Percentiles rank a stretch among this genome's conserved stretches.
phyloP scores from a whole-genome alignment of 129 eudicot genomes.

The Tagetes patula region DNA sequence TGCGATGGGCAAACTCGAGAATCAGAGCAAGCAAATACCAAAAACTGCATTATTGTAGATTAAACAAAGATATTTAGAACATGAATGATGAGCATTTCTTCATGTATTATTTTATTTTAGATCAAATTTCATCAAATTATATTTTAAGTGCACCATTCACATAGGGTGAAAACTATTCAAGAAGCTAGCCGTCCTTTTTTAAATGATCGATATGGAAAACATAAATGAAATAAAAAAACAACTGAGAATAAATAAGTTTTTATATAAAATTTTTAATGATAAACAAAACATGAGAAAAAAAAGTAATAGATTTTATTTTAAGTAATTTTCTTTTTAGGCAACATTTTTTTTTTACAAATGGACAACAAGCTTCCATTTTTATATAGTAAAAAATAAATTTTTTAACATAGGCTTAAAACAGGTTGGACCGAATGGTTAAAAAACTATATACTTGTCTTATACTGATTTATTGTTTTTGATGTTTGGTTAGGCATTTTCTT shows the following conservation, averaged over 20 bases:
- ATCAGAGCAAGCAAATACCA: slow-evolving; percentile 91
- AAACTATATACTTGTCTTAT: too few relatives aligned
- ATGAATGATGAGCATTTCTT: neutral
- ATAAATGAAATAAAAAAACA: neutral
- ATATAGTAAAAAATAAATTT: too few relatives aligned
- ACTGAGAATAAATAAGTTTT: neutral
- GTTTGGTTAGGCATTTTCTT: too few relatives aligned
- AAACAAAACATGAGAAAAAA: neutral
- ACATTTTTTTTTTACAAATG: too few relatives aligned
- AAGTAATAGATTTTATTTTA: too few relatives aligned
- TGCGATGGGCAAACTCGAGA: slow-evolving; percentile 94
- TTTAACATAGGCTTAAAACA: too few relatives aligned
- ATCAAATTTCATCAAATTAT: neutral
- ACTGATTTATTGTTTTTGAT: too few relatives aligned
- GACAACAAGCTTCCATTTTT: too few relatives aligned
- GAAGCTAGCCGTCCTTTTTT: neutral
- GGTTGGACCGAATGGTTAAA: too few relatives aligned
- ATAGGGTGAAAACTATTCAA: neutral
- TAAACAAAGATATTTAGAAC: neutral
- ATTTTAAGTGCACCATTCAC: neutral
- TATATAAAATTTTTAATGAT: neutral
- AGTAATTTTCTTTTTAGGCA: too few relatives aligned
- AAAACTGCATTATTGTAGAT: slow-evolving; percentile 47
- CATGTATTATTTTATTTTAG: neutral
- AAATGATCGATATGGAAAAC: neutral